Conservation (phyloP, 2,329 filamentous ascomycete species). For the Seiridium cupressi region DNA sequence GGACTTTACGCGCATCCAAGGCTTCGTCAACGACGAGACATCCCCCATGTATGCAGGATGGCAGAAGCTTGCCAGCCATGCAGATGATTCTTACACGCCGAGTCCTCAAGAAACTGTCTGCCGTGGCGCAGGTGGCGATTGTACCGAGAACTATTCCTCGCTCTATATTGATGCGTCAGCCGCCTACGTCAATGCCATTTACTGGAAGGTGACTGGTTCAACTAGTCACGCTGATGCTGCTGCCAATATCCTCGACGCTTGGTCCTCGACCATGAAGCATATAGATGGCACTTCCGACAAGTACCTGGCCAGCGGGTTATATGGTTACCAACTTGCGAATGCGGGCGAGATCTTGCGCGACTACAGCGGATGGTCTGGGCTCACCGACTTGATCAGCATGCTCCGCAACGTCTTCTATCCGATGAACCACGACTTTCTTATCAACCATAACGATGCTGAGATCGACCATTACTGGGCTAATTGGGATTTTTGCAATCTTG, state of each 20-base stretch:
- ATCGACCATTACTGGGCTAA: constrained; percentile 35
- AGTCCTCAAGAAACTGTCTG: constrained; percentile 28
- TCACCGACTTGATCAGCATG: constrained; percentile 26
- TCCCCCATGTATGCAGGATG: constrained; percentile 12
- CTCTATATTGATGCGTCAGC: constrained; percentile 33
- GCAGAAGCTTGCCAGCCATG: constrained; percentile 9
- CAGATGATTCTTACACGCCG: constrained; percentile 29
- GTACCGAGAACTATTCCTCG: constrained; percentile 29
- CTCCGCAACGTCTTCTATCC: constrained; percentile 34
- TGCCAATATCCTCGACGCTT: constrained; percentile 34
- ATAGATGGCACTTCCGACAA: constrained; percentile 34
- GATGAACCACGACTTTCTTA: constrained; percentile 35
- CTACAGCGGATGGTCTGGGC: constrained; percentile 29
- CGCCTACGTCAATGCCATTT: constrained; percentile 36
- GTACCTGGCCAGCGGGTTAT: constrained; percentile 38
- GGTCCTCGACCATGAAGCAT: constrained; percentile 30
- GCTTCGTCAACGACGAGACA: constrained; percentile 2
- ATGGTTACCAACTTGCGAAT: constrained; percentile 46
- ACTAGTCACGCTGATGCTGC: constrained; percentile 34
- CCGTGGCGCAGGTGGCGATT: constrained; percentile 26
- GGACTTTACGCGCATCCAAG: constrained; percentile 9
- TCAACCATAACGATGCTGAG: constrained; percentile 31
- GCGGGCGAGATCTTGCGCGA: constrained; percentile 39
- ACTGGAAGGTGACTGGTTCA: constrained; percentile 37
- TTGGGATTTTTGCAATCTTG: constrained; percentile 44